Conservation (phyloP, 805 yeast species). For the Zygotorulaspora chibaensis region DNA sequence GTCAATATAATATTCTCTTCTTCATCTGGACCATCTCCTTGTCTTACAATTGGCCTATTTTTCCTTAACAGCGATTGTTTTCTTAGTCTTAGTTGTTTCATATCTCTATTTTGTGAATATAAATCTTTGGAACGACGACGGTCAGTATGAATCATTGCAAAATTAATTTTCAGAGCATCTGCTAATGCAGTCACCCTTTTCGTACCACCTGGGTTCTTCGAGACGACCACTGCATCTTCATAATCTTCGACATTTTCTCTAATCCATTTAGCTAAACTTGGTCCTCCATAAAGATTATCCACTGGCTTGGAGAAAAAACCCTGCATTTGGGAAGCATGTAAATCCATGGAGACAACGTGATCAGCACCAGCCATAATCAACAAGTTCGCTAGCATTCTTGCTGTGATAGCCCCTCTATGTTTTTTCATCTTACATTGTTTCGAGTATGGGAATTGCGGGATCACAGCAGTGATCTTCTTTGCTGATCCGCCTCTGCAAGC, state of each 20-base stretch:
- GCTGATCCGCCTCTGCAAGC: constrained; percentile 99
- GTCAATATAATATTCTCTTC: constrained; percentile 66
- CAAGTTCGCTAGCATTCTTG: constrained; percentile 94
- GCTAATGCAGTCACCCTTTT: constrained; percentile 97
- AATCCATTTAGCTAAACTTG: constrained; percentile 94
- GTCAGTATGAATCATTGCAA: constrained; percentile 99
- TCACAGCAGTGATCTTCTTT: constrained; percentile 90
- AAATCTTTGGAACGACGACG: constrained; percentile 81
- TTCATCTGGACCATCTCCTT: constrained; percentile 48
- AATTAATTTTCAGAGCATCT: constrained; percentile 91
- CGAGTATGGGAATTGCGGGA: constrained; percentile 96
- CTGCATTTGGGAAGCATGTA: constrained; percentile 97
- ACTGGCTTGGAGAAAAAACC: constrained; percentile 97
- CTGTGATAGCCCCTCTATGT: constrained; percentile 98
- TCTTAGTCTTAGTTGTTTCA: constrained; percentile 38
- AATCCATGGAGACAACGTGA: constrained; percentile 96
- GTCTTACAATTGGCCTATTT: constrained; percentile 40
- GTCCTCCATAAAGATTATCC: constrained; percentile 94
- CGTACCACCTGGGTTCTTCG: constrained; percentile 99
- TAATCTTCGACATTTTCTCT: constrained; percentile 83
- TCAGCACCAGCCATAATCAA: constrained; percentile 98
- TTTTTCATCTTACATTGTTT: constrained; percentile 98
- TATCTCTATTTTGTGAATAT: constrained; percentile 39
- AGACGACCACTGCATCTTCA: constrained; percentile 87
- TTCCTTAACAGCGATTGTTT: constrained; percentile 48